Base-by-base conservation (phyloP, 163 green algal genomes). In the Scenedesmus sp. region DNA sequence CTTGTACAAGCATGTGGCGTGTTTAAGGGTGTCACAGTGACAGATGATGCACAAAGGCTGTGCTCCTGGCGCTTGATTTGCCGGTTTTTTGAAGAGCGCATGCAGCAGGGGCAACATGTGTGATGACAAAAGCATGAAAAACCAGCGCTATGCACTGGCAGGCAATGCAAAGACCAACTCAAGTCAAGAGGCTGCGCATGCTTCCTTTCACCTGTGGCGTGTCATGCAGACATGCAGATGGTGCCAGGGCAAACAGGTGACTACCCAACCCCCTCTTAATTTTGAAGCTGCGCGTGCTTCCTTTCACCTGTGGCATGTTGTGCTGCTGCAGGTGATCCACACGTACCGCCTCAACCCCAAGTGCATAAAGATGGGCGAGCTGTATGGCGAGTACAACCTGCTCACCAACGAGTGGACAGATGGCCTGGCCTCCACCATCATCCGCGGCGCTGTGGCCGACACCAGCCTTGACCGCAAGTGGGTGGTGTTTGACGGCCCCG, bases 401-500 rank as follows among this genome's bases (percentile, higher is more conserved):
- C 89, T 98, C 7, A 98, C 96, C 56, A 97, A 97, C 90, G 97
- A 98, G 93, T 98, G 97, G 97, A 95, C 91, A 2, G 96, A 98
- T 91, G 97, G 97, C 55, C 92, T 98, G 13, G 96, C 66, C 16
- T 96, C 93, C 60, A 97, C 96, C 16, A 94, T 98, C 81, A 98
- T 98, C 82, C 92, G 96, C 67, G 94, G 91, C 34, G 97, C 95
- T 13, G 95, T 96, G 13, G 91, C 94, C 1, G 96, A 98, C 93
- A 96, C 96, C 55, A 96, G 92, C 10, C 89, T 85, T 7, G 96
- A 97, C 91, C 94, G 93, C 60, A 96, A 96, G 87, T 99, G 97
- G 97, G 96, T 98, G 1, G 95, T 98, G 3, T 98, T 99, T 94
- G 97, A 99, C 86, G 97, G 97, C 34, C 97, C 97, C 66, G 97